Conservation (phyloP, 495 filamentous ascomycete species). For the Monascus purpureus region DNA sequence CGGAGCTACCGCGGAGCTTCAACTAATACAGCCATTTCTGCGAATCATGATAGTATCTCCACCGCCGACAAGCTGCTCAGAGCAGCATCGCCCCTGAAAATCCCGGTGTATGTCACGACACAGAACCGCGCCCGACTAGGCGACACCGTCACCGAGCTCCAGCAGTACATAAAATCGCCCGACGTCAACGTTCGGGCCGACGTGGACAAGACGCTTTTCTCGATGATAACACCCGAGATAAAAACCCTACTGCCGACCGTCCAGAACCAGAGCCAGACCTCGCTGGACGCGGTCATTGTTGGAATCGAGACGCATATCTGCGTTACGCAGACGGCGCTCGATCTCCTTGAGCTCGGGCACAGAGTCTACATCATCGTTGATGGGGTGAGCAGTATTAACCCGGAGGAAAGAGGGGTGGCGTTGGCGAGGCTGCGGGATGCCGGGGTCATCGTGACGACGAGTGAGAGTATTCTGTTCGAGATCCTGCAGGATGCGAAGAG, state of each 20-base stretch:
- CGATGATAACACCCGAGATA: conserved; percentile 53
- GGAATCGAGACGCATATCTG: conserved; percentile 95
- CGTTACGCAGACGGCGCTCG: conserved; percentile 81
- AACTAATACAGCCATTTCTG: neutral
- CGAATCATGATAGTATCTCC: conserved; percentile 9
- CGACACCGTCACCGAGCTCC: conserved; percentile 57
- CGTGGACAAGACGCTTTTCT: conserved; percentile 80
- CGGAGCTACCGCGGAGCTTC: neutral
- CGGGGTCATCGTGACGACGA: conserved; percentile 71
- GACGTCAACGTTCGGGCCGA: conserved; percentile 37
- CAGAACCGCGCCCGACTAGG: conserved; percentile 68
- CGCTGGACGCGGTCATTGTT: conserved; percentile 35
- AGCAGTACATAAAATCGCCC: conserved; percentile 19
- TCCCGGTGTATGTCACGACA: conserved; percentile 75
- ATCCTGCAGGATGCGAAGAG: conserved; percentile 76
- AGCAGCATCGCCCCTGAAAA: conserved; percentile 44
- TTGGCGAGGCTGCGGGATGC: conserved; percentile 58
- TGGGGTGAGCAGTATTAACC: conserved; percentile 75
- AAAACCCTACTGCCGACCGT: conserved; percentile 15
- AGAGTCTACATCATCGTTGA: conserved; percentile 84
- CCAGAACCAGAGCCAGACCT: conserved; percentile 2
- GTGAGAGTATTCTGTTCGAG: conserved; percentile 88
- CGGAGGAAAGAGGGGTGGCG: conserved; percentile 67
- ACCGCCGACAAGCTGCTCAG: conserved; percentile 29
- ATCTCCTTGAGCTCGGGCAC: conserved; percentile 60